phyloP scores from a whole-genome alignment of 176 grass and related monocot genomes.

The Ananas comosus region DNA sequence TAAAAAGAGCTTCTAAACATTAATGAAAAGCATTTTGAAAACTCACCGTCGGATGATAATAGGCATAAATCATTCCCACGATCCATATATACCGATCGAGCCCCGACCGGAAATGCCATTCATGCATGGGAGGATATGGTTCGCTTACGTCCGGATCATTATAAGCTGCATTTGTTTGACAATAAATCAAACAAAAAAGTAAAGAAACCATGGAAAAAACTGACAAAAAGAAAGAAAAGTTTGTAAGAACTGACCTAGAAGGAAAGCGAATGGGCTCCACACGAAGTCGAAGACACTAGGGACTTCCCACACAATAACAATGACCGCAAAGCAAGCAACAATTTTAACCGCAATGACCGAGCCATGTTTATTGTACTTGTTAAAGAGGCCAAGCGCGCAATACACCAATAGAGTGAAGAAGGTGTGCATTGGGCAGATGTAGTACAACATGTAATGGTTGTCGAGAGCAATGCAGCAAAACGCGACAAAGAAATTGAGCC shows the following conservation, averaged over 20 bases:
- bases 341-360: constrained; percentile 25
- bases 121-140: constrained; percentile 18
- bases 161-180: constrained; percentile 11
- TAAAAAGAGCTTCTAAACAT: not conserved
- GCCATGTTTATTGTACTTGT: constrained; percentile 19
- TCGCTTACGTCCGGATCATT: constrained; percentile 11
- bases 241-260: constrained; percentile 16
- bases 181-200: not conserved
- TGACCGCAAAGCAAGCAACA: constrained; percentile 12
- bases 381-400: constrained; percentile 10
- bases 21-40: not conserved
- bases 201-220: not conserved
- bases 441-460: constrained; percentile 27
- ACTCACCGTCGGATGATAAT: constrained; percentile 17
- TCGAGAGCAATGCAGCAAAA: constrained; percentile 23
- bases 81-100: constrained; percentile 32
- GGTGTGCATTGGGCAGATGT: constrained; percentile 30
- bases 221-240: not conserved
- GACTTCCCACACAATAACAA: constrained; percentile 19
- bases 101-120: constrained; percentile 22
- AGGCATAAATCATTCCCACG: constrained; percentile 25
- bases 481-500: constrained; percentile 24
- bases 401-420: constrained; percentile 27
- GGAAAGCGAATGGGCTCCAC: constrained; percentile 25
- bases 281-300: constrained; percentile 15